Evolutionary conservation across 495 filamentous ascomycete species (phyloP).

Genomic region (Lentithecium fluviatile): DNA sequence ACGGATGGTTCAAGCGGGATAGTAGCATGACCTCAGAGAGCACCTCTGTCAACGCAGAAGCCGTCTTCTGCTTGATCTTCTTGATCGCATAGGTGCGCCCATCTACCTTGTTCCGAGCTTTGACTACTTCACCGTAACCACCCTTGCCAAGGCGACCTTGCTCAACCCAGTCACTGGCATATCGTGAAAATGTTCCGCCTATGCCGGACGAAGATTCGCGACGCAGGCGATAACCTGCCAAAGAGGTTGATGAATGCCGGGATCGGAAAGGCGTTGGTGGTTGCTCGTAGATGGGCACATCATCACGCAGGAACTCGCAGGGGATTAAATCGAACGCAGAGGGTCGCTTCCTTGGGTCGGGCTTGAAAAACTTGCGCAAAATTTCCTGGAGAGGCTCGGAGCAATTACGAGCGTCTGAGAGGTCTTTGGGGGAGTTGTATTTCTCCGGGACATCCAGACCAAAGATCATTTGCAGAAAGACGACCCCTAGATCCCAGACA

Average conservation of each 20-base stretch:
- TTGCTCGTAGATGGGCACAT: slow-evolving; percentile 52
- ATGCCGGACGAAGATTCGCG: slow-evolving; percentile 28
- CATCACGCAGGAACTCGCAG: slow-evolving; percentile 78
- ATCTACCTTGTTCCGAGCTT: slow-evolving; percentile 90
- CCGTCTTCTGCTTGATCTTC: slow-evolving; percentile 83
- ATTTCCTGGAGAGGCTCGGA: slow-evolving; percentile 76
- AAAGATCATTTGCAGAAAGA: slow-evolving; percentile 93
- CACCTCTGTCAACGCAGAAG: slow-evolving; percentile 76
- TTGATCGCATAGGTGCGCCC: slow-evolving; percentile 93
- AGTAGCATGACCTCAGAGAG: slow-evolving; percentile 88
- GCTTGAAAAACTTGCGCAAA: slow-evolving; percentile 75
- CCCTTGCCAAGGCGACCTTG: slow-evolving; percentile 85
- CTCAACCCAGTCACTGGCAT: slow-evolving; percentile 85
- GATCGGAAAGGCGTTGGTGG: slow-evolving; percentile 25
- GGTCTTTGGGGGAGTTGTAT: slow-evolving; percentile 71
- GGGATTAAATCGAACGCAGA: slow-evolving; percentile 87
- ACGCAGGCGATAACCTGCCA: slow-evolving; percentile 17
- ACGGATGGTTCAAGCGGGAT: slow-evolving; percentile 88
- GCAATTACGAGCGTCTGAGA: slow-evolving; percentile 63
- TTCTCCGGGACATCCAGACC: slow-evolving; percentile 71
- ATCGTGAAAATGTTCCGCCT: slow-evolving; percentile 60
- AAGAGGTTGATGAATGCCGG: slow-evolving; percentile 28
- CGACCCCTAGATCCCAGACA: slow-evolving; percentile 89
- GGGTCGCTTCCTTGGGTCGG: slow-evolving; percentile 77
- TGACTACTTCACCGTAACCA: slow-evolving; percentile 96